Conservation (phyloP, 1,284 basidiomycete species). For the Jaminaea rosea region DNA sequence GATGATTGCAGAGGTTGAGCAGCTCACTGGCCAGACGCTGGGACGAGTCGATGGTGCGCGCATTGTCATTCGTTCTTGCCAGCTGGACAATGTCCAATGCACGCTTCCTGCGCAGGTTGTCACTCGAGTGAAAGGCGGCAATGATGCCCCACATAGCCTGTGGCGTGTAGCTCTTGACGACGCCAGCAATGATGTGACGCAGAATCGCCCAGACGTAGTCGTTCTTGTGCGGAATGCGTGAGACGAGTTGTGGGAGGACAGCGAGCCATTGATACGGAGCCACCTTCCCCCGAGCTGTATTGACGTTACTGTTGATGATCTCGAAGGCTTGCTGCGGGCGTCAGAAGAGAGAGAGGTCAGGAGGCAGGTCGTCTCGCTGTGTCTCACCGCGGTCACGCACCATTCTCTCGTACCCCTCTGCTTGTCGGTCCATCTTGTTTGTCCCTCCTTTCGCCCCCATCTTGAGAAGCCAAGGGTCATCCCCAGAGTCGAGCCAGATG, state of each 20-base stretch:
- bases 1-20: conserved; percentile 35
- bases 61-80: conserved; percentile 50
- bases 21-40: conserved; percentile 40
- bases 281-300: conserved; percentile 64
- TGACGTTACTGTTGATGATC: conserved; percentile 51
- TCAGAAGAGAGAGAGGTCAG: too few relatives aligned
- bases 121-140: conserved; percentile 77
- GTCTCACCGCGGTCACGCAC: too few relatives aligned
- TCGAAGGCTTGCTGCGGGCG: too few relatives aligned
- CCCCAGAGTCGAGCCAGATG: conserved; percentile 90
- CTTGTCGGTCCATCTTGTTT: too few relatives aligned
- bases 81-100: conserved; percentile 61
- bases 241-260: conserved; percentile 93
- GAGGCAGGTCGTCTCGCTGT: too few relatives aligned
- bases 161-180: conserved; percentile 73
- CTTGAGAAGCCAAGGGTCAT: conserved; percentile 51
- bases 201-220: conserved; percentile 61
- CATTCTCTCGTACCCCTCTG: too few relatives aligned
- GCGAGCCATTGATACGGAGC: conserved; percentile 69
- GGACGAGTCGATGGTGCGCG: conserved; percentile 23
- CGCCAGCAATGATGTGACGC: conserved; percentile 61
- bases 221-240: conserved; percentile 76
- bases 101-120: conserved; percentile 57
- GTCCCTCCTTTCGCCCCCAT: too few relatives aligned
- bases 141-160: conserved; percentile 91